Base-by-base conservation (phyloP, 768 basidiomycete species). In the Kwoniella dendrophila region DNA sequence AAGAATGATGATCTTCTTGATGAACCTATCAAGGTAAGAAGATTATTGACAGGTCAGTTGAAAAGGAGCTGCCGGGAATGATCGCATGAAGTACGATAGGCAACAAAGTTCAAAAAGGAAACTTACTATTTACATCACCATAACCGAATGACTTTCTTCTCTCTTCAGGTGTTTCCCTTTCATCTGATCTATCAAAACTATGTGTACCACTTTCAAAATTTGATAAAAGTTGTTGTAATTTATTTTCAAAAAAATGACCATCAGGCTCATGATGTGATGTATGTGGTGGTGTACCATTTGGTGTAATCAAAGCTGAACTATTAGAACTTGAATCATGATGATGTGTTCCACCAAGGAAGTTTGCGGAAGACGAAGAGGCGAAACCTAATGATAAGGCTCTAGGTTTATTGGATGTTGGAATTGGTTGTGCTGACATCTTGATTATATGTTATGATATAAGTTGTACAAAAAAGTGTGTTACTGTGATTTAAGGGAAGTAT, bases 1-100 rank as follows among this genome's bases (percentile, higher is more conserved):
- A 66, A 40, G 56, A 66, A 66, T 12, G 65, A 66, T 22, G 60
- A 32, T n/a, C 65, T 48, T 20, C 65, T 30, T 32, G 63, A 65
- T 8, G 52, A 48, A 27, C n/a, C n/a, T n/a, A n/a, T n/a, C n/a
- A n/a, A n/a, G n/a, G n/a, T n/a, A n/a, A n/a, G n/a, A n/a, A n/a
- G n/a, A n/a, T n/a, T n/a, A n/a, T n/a, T n/a, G n/a, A n/a, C n/a
- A n/a, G 60, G 60, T 5, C 60, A 60, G 24, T 54, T 66, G 16
- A 62, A 57, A 10, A 51, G 59, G 57, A 22, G 24, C 4, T 41
- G n/a, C 12, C 29, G n/a, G 20, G 34, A 18, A 41, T n/a, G 26
- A 7, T 30, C 14, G 18, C 32, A 27, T 5, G 8, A 33, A 18
- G 12, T 30, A 44, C 16, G 22, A 44, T n/a, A n/a, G n/a, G 8